A percentile compares a stretch with the other conserved stretches of the same genome.
phyloP scores from a whole-genome alignment of 1,284 basidiomycete genomes.

The Clitocybe nebularis region DNA sequence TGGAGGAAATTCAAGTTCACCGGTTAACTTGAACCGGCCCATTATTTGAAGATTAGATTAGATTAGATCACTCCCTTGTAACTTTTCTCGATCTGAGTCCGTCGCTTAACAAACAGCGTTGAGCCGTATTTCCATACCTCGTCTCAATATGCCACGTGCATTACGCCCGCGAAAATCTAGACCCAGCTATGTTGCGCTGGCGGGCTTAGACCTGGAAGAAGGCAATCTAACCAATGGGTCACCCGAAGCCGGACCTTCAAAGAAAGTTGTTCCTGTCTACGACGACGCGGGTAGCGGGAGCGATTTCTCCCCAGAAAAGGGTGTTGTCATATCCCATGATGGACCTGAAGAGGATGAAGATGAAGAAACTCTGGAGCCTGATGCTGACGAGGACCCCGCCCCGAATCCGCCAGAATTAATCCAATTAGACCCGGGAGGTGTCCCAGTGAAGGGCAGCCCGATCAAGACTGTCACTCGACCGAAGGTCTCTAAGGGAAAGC shows the following conservation, averaged over 20 bases:
- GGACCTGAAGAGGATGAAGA: slow-evolving; percentile 14
- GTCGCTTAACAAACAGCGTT: neutral
- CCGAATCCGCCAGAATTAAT: slow-evolving; percentile 13
- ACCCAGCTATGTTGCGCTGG: slow-evolving; percentile 33
- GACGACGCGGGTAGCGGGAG: slow-evolving; percentile 32
- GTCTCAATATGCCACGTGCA: slow-evolving; percentile 34
- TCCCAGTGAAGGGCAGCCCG: no score
- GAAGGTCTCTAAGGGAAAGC: slow-evolving; percentile 23
- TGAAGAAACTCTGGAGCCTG: slow-evolving; percentile 14
- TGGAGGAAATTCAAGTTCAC: neutral
- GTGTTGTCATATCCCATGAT: slow-evolving; percentile 10
- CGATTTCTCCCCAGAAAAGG: slow-evolving; percentile 28
- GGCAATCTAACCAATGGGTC: slow-evolving; percentile 22
- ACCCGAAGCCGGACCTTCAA: slow-evolving; percentile 24
- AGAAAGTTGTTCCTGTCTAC: slow-evolving; percentile 21
- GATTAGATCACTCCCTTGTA: neutral
- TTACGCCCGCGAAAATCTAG: slow-evolving; percentile 39
- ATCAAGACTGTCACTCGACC: no score
- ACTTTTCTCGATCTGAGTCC: neutral
- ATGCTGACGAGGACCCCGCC: slow-evolving; percentile 23
- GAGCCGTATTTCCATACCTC: neutral
- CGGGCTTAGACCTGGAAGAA: slow-evolving; percentile 24
- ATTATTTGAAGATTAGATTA: neutral
- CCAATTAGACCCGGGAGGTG: no score
- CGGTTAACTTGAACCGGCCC: neutral